Conservation (phyloP, 805 yeast genomes). For the Peterozyma xylosa region DNA sequence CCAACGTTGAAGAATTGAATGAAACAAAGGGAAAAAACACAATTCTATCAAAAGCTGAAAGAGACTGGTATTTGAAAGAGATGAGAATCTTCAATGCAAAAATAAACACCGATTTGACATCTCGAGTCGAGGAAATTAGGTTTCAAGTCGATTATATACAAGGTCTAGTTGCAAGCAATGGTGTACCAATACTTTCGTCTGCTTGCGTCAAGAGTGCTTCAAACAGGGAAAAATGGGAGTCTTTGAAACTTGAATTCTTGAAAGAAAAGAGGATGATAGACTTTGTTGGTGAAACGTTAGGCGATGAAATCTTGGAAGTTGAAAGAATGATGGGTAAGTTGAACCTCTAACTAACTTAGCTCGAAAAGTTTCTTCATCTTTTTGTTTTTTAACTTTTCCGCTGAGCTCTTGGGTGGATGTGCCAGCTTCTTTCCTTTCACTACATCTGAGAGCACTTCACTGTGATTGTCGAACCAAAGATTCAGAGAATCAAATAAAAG, state of each 20-base stretch:
- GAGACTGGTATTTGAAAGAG: background rate
- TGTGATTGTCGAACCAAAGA: too few species aligned
- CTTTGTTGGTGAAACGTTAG: background rate
- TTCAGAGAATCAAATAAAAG: too few species aligned
- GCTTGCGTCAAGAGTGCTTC: background rate
- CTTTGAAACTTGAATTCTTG: conserved; percentile 21
- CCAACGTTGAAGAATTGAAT: background rate
- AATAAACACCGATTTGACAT: too few species aligned
- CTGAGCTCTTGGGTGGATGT: too few species aligned
- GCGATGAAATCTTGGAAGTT: conserved; percentile 1
- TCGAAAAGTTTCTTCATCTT: too few species aligned
- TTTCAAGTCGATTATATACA: background rate
- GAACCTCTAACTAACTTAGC: background rate
- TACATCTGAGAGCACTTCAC: too few species aligned
- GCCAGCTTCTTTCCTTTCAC: too few species aligned
- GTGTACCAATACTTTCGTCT: background rate
- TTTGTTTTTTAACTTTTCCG: too few species aligned
- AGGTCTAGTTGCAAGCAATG: background rate
- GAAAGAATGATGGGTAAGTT: background rate
- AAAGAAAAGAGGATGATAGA: conserved; percentile 23
- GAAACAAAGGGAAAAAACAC: background rate
- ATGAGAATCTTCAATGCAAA: background rate
- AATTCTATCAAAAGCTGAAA: background rate
- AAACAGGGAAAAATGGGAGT: conserved; percentile 20
- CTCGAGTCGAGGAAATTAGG: background rate